Evolutionary conservation across 495 filamentous ascomycete genomes (phyloP).

Genomic region (Friedmanniomyces endolithicus): DNA sequence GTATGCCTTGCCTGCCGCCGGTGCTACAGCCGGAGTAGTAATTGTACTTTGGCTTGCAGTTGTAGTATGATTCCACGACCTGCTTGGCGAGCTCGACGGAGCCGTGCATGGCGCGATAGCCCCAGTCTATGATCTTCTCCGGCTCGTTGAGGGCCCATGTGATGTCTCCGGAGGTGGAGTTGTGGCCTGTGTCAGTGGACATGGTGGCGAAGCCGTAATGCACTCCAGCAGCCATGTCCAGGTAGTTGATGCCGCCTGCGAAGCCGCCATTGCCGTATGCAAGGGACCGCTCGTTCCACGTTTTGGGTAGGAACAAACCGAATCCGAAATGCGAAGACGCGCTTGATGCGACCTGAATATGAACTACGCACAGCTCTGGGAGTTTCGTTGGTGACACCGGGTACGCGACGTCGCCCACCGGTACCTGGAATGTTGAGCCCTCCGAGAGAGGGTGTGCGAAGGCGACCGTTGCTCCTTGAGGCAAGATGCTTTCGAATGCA

Average conservation of each 20-base stretch:
- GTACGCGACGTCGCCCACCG: constrained; percentile 29
- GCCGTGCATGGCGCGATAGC: constrained; percentile 40
- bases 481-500: constrained; percentile 7
- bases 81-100: constrained; percentile 32
- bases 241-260: constrained; percentile 41
- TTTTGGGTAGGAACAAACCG: constrained; percentile 39
- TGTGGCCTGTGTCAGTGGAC: constrained; percentile 47
- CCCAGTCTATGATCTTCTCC: constrained; percentile 29
- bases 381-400: constrained; percentile 36
- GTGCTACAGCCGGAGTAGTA: constrained; percentile 51
- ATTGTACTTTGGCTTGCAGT: constrained; percentile 30
- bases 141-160: constrained; percentile 38
- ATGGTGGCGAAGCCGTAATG: constrained; percentile 40
- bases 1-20: constrained; percentile 46
- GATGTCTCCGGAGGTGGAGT: constrained; percentile 28
- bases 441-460: constrained; percentile 2
- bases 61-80: constrained; percentile 35
- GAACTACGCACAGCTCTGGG: constrained; percentile 39
- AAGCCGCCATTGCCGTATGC: constrained; percentile 41
- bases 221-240: constrained; percentile 38
- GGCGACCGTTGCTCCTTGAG: constrained; percentile 3
- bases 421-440: constrained; percentile 17
- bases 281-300: constrained; percentile 41
- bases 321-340: constrained; percentile 34
- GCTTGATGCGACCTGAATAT: constrained; percentile 36